A percentile compares a stretch with the other conserved stretches of the same genome.
Evolutionary conservation across 2,329 filamentous ascomycete genomes (phyloP).

Genomic region (Cladosporium phlei): DNA sequence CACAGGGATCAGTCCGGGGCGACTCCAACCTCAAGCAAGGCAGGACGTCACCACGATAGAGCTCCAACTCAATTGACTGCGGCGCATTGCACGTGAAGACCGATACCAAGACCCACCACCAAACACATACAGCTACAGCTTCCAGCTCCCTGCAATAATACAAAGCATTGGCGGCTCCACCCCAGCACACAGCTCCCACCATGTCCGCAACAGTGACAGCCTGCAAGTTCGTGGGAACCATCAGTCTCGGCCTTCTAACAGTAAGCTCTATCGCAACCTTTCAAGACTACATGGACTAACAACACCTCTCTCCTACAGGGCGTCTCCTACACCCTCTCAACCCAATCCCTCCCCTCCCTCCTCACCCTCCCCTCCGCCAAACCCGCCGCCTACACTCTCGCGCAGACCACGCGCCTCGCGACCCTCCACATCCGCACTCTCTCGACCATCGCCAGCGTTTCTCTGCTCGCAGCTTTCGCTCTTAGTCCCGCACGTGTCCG

Average conservation of each 20-base stretch:
- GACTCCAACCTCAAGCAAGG: no score
- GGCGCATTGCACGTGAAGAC: no score
- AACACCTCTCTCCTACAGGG: constrained; percentile 55
- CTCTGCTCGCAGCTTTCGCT: constrained; percentile 71
- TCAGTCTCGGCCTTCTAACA: constrained; percentile 81
- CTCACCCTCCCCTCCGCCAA: constrained; percentile 73
- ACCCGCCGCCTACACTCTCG: constrained; percentile 64
- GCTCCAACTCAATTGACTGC: no score
- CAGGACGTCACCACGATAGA: no score
- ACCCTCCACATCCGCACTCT: constrained; percentile 63
- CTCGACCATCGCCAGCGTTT: constrained; percentile 62
- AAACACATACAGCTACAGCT: background rate
- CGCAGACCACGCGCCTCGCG: constrained; percentile 55
- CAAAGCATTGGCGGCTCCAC: constrained; percentile 8
- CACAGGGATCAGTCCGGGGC: no score
- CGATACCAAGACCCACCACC: background rate
- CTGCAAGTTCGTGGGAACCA: constrained; percentile 88
- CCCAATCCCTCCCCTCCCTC: constrained; percentile 73
- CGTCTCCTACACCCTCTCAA: constrained; percentile 77
- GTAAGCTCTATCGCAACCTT: constrained; percentile 50
- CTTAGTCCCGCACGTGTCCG: constrained; percentile 69
- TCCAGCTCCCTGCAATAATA: background rate
- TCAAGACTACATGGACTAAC: background rate
- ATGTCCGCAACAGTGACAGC: constrained; percentile 58
- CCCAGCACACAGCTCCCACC: constrained; percentile 11